Evolutionary conservation across 1,139 yeast genomes (phyloP).

Genomic region (Pneumocystis wakefieldiae): DNA sequence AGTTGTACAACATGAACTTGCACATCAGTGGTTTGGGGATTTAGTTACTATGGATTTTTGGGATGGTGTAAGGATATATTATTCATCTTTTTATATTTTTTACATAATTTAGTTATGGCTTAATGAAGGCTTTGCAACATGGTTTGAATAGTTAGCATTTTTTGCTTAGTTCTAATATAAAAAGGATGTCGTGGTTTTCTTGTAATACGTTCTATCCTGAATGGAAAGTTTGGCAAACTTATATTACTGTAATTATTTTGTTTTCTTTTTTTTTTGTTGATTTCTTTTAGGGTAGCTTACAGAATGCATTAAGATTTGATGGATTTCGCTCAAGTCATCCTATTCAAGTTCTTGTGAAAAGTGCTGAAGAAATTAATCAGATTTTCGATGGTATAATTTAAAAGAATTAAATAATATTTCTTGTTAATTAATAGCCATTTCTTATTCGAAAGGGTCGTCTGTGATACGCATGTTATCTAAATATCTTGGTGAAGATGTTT

Average conservation of each 20-base stretch:
- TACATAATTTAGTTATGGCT: conserved; percentile 38
- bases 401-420: background rate
- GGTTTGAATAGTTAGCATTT: conserved; percentile 1
- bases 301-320: conserved; percentile 56
- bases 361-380: conserved; percentile 74
- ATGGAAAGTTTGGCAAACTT: conserved; percentile 72
- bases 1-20: conserved; percentile 79
- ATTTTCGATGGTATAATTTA: conserved; percentile 23
- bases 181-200: conserved; percentile 60
- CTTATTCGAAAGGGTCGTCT: conserved; percentile 71
- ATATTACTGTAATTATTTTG: conserved; percentile 34
- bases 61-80: conserved; percentile 40
- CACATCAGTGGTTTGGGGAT: conserved; percentile 91
- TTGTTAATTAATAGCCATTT: conserved; percentile 52
- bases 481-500: conserved; percentile 58
- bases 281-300: conserved; percentile 33
- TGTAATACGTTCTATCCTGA: conserved; percentile 65
- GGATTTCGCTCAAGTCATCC: conserved; percentile 41
- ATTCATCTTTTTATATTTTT: background rate
- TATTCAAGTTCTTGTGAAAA: conserved; percentile 67
- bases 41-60: conserved; percentile 90
- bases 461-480: conserved; percentile 63
- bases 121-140: conserved; percentile 80
- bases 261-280: background rate
- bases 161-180: conserved; percentile 24